Evolutionary conservation across 2,329 filamentous ascomycete genomes (phyloP).

Genomic region (Acephala macrosclerotiorum): DNA sequence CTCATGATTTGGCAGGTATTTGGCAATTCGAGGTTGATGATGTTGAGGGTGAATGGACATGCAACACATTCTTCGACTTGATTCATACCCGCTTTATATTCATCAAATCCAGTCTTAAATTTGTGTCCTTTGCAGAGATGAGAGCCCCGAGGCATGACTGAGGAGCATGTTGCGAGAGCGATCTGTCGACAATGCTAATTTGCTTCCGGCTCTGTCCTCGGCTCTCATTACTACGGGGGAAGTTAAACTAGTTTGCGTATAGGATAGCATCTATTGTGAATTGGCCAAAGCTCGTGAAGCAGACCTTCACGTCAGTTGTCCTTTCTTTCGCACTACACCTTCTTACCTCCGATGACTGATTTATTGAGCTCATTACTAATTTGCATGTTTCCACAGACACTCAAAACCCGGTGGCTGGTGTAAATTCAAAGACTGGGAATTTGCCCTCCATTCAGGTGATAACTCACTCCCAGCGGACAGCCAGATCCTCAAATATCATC

Average conservation of each 20-base stretch:
- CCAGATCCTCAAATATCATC: background rate
- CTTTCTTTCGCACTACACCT: background rate
- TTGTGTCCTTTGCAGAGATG: background rate
- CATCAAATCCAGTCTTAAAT: background rate
- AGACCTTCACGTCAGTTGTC: background rate
- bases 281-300: background rate
- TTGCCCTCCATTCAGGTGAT: conserved; percentile 1
- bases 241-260: background rate
- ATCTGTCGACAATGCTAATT: background rate
- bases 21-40: conserved; percentile 41
- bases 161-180: background rate
- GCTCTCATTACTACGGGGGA: background rate
- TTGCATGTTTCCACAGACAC: conserved; percentile 9
- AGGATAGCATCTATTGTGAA: background rate
- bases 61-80: background rate
- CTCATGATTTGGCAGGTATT: conserved; percentile 13
- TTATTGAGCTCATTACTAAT: conserved; percentile 10
- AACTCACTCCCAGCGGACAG: background rate
- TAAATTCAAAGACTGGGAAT: conserved; percentile 23
- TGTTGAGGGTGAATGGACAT: conserved; percentile 44
- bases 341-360: background rate
- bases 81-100: background rate
- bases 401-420: conserved; percentile 21
- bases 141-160: background rate
- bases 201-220: background rate